These are phyloP conservation scores for Aspergillus carlsbadensis DNA, from an alignment of 495 filamentous ascomycete species.

Conservation along the genomic window DNA sequence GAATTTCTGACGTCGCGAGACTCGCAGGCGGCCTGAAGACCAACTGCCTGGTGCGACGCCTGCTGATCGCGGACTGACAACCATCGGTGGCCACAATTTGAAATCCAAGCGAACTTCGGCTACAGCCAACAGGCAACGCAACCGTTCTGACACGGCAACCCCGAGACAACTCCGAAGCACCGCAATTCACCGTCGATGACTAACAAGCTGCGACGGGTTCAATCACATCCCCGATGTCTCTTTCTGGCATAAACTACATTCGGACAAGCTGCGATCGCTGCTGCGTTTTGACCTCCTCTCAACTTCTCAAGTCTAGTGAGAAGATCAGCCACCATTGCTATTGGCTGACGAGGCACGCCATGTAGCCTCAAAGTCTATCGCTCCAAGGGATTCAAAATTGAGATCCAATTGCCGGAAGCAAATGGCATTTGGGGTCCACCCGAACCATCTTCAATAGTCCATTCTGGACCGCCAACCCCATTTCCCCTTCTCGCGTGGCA, in stretches of 20 bases:
- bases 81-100: too few relatives aligned
- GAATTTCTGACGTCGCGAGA: too few relatives aligned
- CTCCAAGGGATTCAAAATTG: not conserved
- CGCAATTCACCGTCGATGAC: not conserved
- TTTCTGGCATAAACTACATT: not conserved
- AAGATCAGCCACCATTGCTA: slow-evolving; percentile 2
- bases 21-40: too few relatives aligned
- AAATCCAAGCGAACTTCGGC: too few relatives aligned
- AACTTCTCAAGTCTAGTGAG: not conserved
- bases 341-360: not conserved
- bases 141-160: too few relatives aligned
- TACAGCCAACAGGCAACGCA: too few relatives aligned
- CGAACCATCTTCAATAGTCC: slow-evolving; percentile 8
- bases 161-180: too few relatives aligned
- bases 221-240: not conserved
- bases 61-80: too few relatives aligned
- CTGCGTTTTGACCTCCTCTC: slow-evolving; percentile 1
- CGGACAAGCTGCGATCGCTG: slow-evolving; percentile 1
- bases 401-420: slow-evolving; percentile 4
- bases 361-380: slow-evolving; percentile 4
- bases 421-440: slow-evolving; percentile 1
- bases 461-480: not conserved
- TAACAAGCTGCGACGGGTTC: not conserved
- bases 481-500: slow-evolving; percentile 5
- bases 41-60: too few relatives aligned